phyloP scores from a whole-genome alignment of 2,329 filamentous ascomycete species.

The Hortaea sp. region DNA sequence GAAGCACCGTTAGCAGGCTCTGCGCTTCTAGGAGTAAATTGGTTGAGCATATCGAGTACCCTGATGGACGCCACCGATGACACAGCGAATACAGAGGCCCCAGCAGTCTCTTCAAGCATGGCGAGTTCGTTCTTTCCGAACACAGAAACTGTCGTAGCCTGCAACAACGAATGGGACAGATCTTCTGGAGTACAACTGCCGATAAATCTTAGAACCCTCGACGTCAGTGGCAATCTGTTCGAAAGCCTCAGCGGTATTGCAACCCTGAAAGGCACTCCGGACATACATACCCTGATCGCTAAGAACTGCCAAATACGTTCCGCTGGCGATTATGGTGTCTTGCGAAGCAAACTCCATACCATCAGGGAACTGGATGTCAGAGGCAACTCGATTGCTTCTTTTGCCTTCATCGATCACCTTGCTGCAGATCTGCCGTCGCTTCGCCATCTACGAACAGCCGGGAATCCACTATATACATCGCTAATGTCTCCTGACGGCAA shows the following conservation, averaged over 20 bases:
- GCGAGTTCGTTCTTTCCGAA: conserved; percentile 43
- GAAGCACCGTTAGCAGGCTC: not conserved
- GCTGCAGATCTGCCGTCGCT: conserved; percentile 61
- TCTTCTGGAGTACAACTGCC: not conserved
- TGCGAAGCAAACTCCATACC: not conserved
- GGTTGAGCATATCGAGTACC: conserved; percentile 40
- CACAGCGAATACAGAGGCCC: conserved; percentile 15
- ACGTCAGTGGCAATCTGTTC: conserved; percentile 65
- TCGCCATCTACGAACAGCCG: conserved; percentile 63
- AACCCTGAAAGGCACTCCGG: not conserved
- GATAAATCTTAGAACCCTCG: conserved; percentile 43
- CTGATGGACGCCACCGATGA: conserved; percentile 29
- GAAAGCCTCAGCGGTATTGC: conserved; percentile 48
- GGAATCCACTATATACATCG: conserved; percentile 72
- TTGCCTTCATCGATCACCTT: conserved; percentile 65
- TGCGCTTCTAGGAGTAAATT: conserved; percentile 5
- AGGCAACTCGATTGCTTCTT: conserved; percentile 43
- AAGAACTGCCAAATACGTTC: not conserved
- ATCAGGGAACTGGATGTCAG: conserved; percentile 33
- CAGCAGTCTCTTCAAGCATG: conserved; percentile 11
- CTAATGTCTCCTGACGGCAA: conserved; percentile 33
- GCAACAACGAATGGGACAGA: conserved; percentile 5
- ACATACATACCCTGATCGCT: not conserved
- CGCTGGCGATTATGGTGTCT: conserved; percentile 10
- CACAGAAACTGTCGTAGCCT: conserved; percentile 41